Conservation (phyloP, 345 rosid species). For the Viola odorata region DNA sequence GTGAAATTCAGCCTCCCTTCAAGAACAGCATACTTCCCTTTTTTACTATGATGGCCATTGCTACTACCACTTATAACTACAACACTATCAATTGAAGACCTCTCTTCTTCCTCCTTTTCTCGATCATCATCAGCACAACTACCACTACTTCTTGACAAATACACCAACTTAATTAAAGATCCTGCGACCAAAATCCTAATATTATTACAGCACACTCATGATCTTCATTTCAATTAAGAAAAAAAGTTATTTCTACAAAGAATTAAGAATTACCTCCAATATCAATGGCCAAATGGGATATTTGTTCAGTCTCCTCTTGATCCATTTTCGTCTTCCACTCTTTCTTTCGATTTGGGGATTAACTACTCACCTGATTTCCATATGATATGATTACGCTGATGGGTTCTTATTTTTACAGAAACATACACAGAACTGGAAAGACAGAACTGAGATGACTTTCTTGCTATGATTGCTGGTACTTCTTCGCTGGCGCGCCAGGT, state of each 20-base stretch:
- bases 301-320: no score
- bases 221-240: background rate
- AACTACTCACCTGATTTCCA: no score
- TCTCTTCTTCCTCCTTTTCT: slow-evolving; percentile 76
- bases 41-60: slow-evolving; percentile 34
- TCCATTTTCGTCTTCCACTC: no score
- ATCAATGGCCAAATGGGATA: slow-evolving; percentile 86
- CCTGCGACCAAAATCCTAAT: slow-evolving; percentile 43
- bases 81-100: slow-evolving; percentile 26
- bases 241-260: background rate
- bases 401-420: no score
- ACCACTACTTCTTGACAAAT: slow-evolving; percentile 94
- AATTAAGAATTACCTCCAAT: slow-evolving; percentile 55
- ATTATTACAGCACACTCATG: background rate
- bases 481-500: no score
- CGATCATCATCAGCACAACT: slow-evolving; percentile 50
- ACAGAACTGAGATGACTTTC: no score
- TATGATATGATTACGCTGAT: no score
- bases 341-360: no score
- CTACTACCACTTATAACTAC: no score
- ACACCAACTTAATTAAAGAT: slow-evolving; percentile 88
- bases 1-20: slow-evolving; percentile 96
- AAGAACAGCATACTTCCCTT: slow-evolving; percentile 90
- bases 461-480: no score
- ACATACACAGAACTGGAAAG: no score